phyloP scores from a whole-genome alignment of 306 rosid species.

The Quercus robur region DNA sequence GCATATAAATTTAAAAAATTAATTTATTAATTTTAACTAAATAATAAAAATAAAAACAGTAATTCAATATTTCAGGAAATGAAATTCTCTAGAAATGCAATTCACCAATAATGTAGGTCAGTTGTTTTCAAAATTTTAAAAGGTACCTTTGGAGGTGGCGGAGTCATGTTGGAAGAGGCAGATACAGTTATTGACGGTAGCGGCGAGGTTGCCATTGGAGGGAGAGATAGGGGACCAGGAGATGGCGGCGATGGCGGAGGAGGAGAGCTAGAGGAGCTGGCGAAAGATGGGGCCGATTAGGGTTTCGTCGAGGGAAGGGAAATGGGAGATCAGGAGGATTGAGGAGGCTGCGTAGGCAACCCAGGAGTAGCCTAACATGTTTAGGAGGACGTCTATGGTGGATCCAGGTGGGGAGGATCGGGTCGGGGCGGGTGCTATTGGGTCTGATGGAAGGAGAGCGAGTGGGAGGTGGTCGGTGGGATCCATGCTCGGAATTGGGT shows the following conservation, averaged over 20 bases:
- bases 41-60: too few relatives aligned
- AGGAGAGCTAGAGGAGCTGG: conserved; percentile 64
- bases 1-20: too few relatives aligned
- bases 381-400: conserved; percentile 71
- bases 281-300: conserved; percentile 71
- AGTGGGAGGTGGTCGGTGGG: conserved; percentile 56
- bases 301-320: conserved; percentile 55
- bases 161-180: conserved; percentile 55
- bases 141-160: conserved; percentile 48
- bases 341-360: conserved; percentile 80
- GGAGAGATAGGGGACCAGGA: conserved; percentile 71
- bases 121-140: background rate
- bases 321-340: conserved; percentile 53
- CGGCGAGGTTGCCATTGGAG: conserved; percentile 60
- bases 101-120: background rate
- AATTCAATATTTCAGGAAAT: too few relatives aligned
- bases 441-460: conserved; percentile 55
- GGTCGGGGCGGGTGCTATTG: conserved; percentile 56
- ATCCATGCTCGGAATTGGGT: conserved; percentile 15
- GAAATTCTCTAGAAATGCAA: background rate
- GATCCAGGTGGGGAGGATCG: conserved; percentile 44
- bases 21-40: too few relatives aligned
- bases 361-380: conserved; percentile 70
- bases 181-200: conserved; percentile 55
- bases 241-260: conserved; percentile 42